phyloP scores from a whole-genome alignment of 176 grass and related monocot species.

The Tillandsia leiboldiana region DNA sequence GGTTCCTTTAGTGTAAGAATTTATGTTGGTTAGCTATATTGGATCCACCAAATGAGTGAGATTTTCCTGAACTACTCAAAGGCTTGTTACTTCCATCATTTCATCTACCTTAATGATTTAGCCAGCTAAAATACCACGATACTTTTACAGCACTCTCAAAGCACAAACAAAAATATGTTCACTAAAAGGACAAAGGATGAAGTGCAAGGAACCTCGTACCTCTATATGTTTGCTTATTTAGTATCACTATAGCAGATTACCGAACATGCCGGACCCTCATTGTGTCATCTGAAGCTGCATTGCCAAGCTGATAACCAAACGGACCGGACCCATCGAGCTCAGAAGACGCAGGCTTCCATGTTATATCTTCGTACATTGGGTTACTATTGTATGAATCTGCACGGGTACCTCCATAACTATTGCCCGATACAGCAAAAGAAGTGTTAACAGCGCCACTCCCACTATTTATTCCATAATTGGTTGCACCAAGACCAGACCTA shows the following conservation, averaged over 20 bases:
- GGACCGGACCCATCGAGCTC: slow-evolving; percentile 46
- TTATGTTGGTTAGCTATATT: no score
- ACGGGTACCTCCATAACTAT: slow-evolving; percentile 39
- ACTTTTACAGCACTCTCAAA: no score
- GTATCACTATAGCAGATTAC: no score
- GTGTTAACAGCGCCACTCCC: slow-evolving; percentile 44
- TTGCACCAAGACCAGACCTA: slow-evolving; percentile 43
- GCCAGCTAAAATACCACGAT: no score
- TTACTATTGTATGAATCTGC: slow-evolving; percentile 31
- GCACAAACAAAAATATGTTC: no score
- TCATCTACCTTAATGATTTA: no score
- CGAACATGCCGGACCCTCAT: slow-evolving; percentile 29
- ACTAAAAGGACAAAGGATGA: background rate
- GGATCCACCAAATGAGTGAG: no score
- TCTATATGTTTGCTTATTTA: slow-evolving; percentile 40
- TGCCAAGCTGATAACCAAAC: slow-evolving; percentile 58
- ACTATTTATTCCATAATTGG: slow-evolving; percentile 42
- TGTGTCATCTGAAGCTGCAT: slow-evolving; percentile 42
- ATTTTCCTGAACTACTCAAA: no score
- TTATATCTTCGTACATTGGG: slow-evolving; percentile 57
- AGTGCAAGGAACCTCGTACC: background rate
- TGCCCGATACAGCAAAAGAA: slow-evolving; percentile 39
- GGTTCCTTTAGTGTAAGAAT: no score
- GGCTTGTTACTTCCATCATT: no score
- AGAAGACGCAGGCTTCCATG: slow-evolving; percentile 53